phyloP scores from a whole-genome alignment of 129 eudicot species.

The Dittrichia graveolens region DNA sequence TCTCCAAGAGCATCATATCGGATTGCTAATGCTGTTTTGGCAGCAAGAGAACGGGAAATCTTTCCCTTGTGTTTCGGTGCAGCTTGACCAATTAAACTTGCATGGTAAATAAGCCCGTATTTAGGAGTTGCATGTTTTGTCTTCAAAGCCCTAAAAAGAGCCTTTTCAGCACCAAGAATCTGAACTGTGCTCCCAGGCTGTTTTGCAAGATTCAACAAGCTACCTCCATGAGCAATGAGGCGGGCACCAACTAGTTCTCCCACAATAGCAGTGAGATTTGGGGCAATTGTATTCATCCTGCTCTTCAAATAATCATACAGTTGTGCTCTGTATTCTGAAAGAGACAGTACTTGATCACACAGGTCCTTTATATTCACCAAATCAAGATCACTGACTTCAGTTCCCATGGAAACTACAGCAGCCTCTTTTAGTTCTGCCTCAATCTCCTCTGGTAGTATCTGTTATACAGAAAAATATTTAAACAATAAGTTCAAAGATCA shows the following conservation, averaged over 20 bases:
- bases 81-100: conserved; percentile 93
- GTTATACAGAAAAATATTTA: background rate
- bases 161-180: conserved; percentile 98
- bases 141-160: conserved; percentile 92
- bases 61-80: conserved; percentile 95
- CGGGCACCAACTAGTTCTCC: conserved; percentile 99
- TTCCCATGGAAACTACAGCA: conserved; percentile 90
- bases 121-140: conserved; percentile 98
- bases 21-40: conserved; percentile 85
- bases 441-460: conserved; percentile 79
- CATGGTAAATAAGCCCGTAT: conserved; percentile 93
- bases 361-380: conserved; percentile 74
- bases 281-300: conserved; percentile 95
- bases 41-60: conserved; percentile 89
- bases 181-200: conserved; percentile 98
- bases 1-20: conserved; percentile 93
- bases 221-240: conserved; percentile 90
- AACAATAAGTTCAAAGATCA: background rate
- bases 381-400: conserved; percentile 95
- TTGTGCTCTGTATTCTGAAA: conserved; percentile 90
- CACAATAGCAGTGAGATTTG: conserved; percentile 94
- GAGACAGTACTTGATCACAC: conserved; percentile 91
- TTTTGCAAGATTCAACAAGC: conserved; percentile 89
- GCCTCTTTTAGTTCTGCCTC: conserved; percentile 89
- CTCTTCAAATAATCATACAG: conserved; percentile 86